A percentile compares a stretch with the other conserved stretches of the same genome.
Evolutionary conservation across 306 rosid species (phyloP).

Genomic region (Citrullus colocynthis): DNA sequence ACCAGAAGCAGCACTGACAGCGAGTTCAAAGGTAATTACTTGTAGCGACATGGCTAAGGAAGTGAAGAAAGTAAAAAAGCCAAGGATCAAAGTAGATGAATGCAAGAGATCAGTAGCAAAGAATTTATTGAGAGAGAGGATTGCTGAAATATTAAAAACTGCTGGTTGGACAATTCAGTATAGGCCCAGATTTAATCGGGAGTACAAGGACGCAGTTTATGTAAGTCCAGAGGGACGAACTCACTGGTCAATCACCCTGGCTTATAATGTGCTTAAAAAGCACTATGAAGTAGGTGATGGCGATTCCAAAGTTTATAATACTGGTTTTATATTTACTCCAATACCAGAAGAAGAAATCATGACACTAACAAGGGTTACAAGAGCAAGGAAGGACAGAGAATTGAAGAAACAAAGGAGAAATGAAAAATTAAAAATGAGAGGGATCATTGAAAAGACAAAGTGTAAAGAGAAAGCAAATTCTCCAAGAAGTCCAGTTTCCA

Average conservation of each 20-base stretch:
- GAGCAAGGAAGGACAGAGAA: slow-evolving; percentile 13
- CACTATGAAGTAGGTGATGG: slow-evolving; percentile 54
- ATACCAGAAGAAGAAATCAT: slow-evolving; percentile 54
- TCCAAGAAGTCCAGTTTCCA: slow-evolving; percentile 17
- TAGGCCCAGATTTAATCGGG: slow-evolving; percentile 52
- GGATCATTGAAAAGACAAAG: slow-evolving; percentile 18
- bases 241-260: slow-evolving; percentile 94
- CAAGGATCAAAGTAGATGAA: slow-evolving; percentile 11
- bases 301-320: slow-evolving; percentile 30
- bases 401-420: neutral
- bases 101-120: slow-evolving; percentile 14
- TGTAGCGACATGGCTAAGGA: slow-evolving; percentile 2
- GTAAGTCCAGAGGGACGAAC: slow-evolving; percentile 60
- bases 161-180: slow-evolving; percentile 86
- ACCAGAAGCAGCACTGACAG: slow-evolving; percentile 16
- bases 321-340: slow-evolving; percentile 62
- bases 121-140: slow-evolving; percentile 55
- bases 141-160: slow-evolving; percentile 36
- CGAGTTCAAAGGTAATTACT: slow-evolving; percentile 11
- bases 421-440: neutral
- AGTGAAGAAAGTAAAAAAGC: neutral
- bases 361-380: slow-evolving; percentile 38
- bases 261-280: slow-evolving; percentile 51
- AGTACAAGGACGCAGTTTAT: slow-evolving; percentile 70
- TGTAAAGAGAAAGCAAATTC: slow-evolving; percentile 25